These are phyloP conservation scores for Wickerhamiella parazyma DNA, from an alignment of 805 yeast genomes.

Conservation along the genomic window DNA sequence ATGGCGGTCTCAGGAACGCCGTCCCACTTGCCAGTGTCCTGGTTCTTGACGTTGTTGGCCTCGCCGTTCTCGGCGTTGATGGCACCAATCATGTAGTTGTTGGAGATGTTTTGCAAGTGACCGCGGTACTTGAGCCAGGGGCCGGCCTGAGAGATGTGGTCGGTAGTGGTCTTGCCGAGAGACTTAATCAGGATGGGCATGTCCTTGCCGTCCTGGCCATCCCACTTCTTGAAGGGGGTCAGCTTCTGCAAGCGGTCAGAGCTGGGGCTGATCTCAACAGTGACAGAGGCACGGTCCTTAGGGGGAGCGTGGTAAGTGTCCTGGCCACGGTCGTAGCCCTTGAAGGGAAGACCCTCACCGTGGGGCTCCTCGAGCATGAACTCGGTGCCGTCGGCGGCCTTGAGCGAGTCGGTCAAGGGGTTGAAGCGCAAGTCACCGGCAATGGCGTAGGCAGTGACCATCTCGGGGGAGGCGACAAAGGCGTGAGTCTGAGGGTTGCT, in stretches of 20 bases:
- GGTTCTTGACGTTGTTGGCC: constrained; percentile 84
- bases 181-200: constrained; percentile 94
- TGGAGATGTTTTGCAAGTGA: constrained; percentile 95
- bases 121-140: constrained; percentile 99
- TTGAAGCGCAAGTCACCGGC: constrained; percentile 94
- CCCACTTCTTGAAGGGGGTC: constrained; percentile 91
- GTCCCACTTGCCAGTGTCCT: constrained; percentile 76
- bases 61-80: constrained; percentile 90
- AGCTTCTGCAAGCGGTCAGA: constrained; percentile 93
- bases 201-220: constrained; percentile 80
- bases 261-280: constrained; percentile 68
- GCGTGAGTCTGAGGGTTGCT: constrained; percentile 97
- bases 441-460: constrained; percentile 88
- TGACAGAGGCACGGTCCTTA: constrained; percentile 58
- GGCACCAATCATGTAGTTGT: constrained; percentile 99
- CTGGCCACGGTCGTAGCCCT: constrained; percentile 87
- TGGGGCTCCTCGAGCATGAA: constrained; percentile 77
- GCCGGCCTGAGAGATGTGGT: constrained; percentile 99
- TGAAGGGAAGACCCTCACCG: constrained; percentile 80
- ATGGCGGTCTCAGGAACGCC: constrained; percentile 97
- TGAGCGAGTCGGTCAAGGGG: constrained; percentile 83
- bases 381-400: constrained; percentile 78
- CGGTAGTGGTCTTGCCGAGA: constrained; percentile 96
- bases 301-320: constrained; percentile 98
- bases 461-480: constrained; percentile 93